Evolutionary conservation across 352 stramenopile genomes (phyloP).

Genomic region (Pythium monospermum): DNA sequence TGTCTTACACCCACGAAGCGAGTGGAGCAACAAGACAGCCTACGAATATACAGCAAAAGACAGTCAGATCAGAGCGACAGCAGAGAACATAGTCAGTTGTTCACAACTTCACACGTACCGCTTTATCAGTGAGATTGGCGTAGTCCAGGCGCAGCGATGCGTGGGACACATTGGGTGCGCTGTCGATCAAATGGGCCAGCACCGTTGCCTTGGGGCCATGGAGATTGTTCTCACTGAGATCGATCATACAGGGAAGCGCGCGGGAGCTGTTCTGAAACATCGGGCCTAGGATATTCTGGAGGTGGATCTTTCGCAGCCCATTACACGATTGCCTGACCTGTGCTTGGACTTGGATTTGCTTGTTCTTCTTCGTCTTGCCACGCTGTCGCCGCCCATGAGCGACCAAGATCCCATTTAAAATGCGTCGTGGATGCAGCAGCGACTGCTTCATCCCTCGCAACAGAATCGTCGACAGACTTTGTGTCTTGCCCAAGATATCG

Average conservation of each 20-base stretch:
- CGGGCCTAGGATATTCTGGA: conserved; percentile 50
- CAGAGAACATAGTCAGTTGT: background rate
- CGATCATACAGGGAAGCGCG: conserved; percentile 35
- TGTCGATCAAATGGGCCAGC: conserved; percentile 46
- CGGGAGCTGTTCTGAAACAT: conserved; percentile 63
- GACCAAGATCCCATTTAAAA: conserved; percentile 1
- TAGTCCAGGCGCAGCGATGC: conserved; percentile 57
- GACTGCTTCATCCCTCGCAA: conserved; percentile 51
- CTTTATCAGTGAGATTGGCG: conserved; percentile 44
- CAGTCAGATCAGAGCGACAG: background rate
- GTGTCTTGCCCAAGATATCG: conserved; percentile 55
- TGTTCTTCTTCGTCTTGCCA: background rate
- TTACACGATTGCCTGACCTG: conserved; percentile 3
- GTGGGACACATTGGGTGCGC: conserved; percentile 29
- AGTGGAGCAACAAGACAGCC: conserved; percentile 53
- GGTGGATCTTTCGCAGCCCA: conserved; percentile 39
- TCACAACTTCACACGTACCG: too few species aligned
- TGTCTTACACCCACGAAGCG: conserved; percentile 44
- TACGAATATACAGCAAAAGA: conserved; percentile 11
- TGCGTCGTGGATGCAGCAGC: conserved; percentile 4
- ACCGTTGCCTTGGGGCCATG: conserved; percentile 37
- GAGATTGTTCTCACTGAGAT: conserved; percentile 77
- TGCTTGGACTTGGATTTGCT: background rate
- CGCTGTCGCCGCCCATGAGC: background rate
- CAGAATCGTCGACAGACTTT: conserved; percentile 55